A percentile compares a stretch with the other conserved stretches of the same genome.
Evolutionary conservation across 1,139 yeast genomes (phyloP).

Genomic region (Yamadazyma atlantica): DNA sequence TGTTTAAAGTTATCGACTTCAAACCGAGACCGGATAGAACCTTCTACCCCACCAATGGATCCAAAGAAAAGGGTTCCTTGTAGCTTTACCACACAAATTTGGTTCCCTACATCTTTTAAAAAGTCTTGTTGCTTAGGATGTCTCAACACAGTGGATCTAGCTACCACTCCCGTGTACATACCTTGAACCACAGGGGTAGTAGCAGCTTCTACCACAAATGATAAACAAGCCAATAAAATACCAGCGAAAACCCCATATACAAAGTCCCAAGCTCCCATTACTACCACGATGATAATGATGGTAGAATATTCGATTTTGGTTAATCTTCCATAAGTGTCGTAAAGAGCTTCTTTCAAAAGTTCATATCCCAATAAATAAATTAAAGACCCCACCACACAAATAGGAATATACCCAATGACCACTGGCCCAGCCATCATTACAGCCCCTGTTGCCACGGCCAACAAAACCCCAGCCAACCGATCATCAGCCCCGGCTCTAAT

Average conservation of each 20-base stretch:
- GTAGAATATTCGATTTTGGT: conserved; percentile 79
- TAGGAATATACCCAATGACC: conserved; percentile 91
- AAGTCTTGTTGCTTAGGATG: conserved; percentile 90
- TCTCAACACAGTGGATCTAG: conserved; percentile 88
- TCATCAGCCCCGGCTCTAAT: conserved; percentile 94
- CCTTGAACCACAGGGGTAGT: conserved; percentile 80
- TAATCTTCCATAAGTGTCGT: conserved; percentile 80
- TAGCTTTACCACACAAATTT: conserved; percentile 81
- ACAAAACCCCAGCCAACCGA: conserved; percentile 79
- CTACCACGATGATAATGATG: conserved; percentile 76
- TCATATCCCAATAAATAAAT: conserved; percentile 91
- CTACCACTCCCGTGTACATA: conserved; percentile 82
- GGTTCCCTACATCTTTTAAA: conserved; percentile 82
- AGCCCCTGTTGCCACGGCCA: conserved; percentile 76
- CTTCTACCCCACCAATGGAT: conserved; percentile 88
- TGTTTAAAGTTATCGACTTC: conserved; percentile 53
- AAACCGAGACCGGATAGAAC: conserved; percentile 64
- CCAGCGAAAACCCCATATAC: conserved; percentile 92
- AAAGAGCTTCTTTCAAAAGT: conserved; percentile 77
- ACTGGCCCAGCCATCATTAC: conserved; percentile 89
- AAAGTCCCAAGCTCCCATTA: conserved; percentile 96
- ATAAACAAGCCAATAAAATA: conserved; percentile 83
- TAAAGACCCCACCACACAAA: conserved; percentile 91
- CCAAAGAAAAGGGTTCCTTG: conserved; percentile 93
- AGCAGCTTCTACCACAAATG: conserved; percentile 90